Percentiles rank a stretch among this genome's conserved stretches.
Evolutionary conservation across 768 basidiomycete species (phyloP).

Genomic region (Coprinopsis marcescibilis): DNA sequence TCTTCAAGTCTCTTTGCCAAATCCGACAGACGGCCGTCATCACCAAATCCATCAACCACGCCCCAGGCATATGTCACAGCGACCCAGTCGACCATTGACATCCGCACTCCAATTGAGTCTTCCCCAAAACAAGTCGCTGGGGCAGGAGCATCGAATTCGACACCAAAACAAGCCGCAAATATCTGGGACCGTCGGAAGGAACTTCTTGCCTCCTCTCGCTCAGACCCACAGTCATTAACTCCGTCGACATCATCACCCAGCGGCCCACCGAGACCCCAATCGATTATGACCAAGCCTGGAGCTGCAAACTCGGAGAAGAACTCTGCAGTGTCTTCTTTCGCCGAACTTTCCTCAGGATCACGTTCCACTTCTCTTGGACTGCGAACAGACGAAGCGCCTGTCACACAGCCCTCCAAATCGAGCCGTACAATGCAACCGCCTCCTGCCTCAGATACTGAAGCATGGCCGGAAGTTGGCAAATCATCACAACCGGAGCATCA

Average conservation of each 20-base stretch:
- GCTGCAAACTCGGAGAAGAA: no score
- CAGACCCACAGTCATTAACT: constrained; percentile 6
- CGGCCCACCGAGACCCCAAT: not conserved
- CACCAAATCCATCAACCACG: constrained; percentile 3
- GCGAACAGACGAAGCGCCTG: not conserved
- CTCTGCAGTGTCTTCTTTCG: no score
- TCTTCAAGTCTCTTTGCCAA: not conserved
- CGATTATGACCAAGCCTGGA: no score
- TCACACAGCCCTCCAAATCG: not conserved
- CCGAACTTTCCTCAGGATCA: no score
- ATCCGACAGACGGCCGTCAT: not conserved
- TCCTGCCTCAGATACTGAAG: not conserved
- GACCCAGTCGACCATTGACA: not conserved
- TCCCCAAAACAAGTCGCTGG: not conserved
- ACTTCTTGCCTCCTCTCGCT: constrained; percentile 22
- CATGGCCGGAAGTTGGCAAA: constrained; percentile 4
- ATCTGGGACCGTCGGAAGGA: constrained; percentile 26
- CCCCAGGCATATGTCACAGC: not conserved
- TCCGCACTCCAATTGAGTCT: not conserved
- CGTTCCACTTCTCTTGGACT: not conserved
- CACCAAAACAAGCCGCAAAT: constrained; percentile 20
- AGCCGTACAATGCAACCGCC: not conserved
- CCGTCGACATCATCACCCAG: not conserved
- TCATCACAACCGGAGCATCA: not conserved
- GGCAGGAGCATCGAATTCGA: constrained; percentile 8